Evolutionary conservation across 805 yeast genomes (phyloP), one percentile per base, ranked within the genome.

Genomic region (Kluyveromyces wickerhamii): DNA sequence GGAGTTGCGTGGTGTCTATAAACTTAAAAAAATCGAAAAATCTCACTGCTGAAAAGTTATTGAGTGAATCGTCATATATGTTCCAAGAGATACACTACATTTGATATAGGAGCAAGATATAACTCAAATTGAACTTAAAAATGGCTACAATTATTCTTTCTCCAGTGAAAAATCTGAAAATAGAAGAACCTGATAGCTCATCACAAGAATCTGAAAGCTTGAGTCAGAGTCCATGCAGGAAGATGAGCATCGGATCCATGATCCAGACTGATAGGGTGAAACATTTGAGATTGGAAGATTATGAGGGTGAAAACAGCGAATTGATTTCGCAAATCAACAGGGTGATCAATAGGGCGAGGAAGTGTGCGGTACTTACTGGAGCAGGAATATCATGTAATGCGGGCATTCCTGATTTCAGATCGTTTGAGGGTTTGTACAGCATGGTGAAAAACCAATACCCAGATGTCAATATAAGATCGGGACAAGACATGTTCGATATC

Each of bases 321-420:
- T 21, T 37, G 7, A 35, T 57, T 17, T 22, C 39, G 2, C 50
- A 44, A 32, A 55, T 65, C 7, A 49, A 47, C 34, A 54, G 45
- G 28, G 27, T 44, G 15, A 36, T 60, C 15, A 44, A 41, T 21
- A 45, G 52, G 29, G 51, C 65, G 4, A 51, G 69, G 35, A 75
- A 70, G 47, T 62, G 78, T n/a, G 67, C 81, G 14, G 68, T 83
- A 4, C 64, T 88, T 36, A 87, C 96, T 0, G 97, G 98, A 6
- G 98, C 98, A 2, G 98, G 98, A 1, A 86, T 89, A 39, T 85
- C 96, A 11, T 86, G 96, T 54, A 85, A 83, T 53, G 96, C 97
- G 1, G 97, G 98, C 0, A 92, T 89, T 30, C 98, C 98, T 23
- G 97, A 89, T 54, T 88, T 88, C 55, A 69, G 97, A 37, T 82